These are phyloP conservation scores for Penicillium crustosum DNA, from an alignment of 2,329 filamentous ascomycete species.

Conservation along the genomic window DNA sequence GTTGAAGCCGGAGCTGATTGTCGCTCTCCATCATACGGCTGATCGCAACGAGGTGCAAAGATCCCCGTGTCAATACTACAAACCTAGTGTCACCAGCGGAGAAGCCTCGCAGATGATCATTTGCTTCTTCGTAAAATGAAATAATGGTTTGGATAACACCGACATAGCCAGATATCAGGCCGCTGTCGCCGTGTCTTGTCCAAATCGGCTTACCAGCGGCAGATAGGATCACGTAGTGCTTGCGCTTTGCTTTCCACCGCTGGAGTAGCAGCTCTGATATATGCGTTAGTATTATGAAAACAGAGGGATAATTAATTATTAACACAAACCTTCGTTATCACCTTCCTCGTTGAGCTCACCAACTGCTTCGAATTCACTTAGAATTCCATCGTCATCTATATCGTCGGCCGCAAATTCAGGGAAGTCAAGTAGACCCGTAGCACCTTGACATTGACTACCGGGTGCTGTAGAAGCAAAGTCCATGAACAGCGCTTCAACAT, in stretches of 20 bases:
- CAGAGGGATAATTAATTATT: not conserved
- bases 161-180: constrained; percentile 88
- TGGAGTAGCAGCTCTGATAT: constrained; percentile 53
- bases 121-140: constrained; percentile 84
- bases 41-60: constrained; percentile 89
- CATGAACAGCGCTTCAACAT: constrained; percentile 78
- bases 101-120: constrained; percentile 77
- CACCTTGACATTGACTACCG: constrained; percentile 42
- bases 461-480: constrained; percentile 58
- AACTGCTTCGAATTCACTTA: constrained; percentile 72
- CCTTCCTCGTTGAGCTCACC: constrained; percentile 57
- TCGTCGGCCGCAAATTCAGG: constrained; percentile 46
- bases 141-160: constrained; percentile 97
- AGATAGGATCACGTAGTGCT: constrained; percentile 95
- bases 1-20: constrained; percentile 77
- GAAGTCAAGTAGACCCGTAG: constrained; percentile 34
- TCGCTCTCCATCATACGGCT: constrained; percentile 92
- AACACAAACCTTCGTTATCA: constrained; percentile 55
- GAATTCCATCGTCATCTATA: constrained; percentile 63
- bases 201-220: constrained; percentile 97
- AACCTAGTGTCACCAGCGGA: constrained; percentile 85
- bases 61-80: constrained; percentile 78
- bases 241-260: constrained; percentile 87
- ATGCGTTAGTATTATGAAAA: constrained; percentile 13
- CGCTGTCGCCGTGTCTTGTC: constrained; percentile 88